phyloP scores from a whole-genome alignment of 2,329 filamentous ascomycete species.

The Phoma sp. region DNA sequence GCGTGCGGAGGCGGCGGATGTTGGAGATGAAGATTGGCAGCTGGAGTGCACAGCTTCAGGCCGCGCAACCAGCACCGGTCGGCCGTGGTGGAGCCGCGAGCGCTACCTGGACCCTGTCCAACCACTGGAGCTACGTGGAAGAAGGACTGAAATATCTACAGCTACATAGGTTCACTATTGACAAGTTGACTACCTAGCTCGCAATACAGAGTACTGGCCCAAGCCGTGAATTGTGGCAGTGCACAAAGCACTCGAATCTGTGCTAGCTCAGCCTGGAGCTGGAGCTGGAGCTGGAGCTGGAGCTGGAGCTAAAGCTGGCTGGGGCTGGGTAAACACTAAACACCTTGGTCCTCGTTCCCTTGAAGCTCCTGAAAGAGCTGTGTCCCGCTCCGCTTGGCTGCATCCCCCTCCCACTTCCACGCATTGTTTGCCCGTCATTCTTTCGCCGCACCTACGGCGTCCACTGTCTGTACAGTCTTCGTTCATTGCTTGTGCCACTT shows the following conservation, averaged over 20 bases:
- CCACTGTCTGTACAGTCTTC: neutral
- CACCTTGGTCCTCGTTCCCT: neutral
- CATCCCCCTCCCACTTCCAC: neutral
- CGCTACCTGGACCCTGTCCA: conserved; percentile 1
- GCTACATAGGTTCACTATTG: too few relatives aligned
- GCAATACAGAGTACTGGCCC: neutral
- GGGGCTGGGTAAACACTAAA: conserved; percentile 1
- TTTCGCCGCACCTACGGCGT: neutral
- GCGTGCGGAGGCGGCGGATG: neutral
- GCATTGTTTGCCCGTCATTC: conserved; percentile 5
- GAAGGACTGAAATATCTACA: too few relatives aligned
- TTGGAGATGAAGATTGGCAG: conserved; percentile 14
- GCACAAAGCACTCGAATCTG: neutral
- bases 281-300: too few relatives aligned
- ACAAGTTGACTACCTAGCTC: too few relatives aligned
- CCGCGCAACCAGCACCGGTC: neutral
- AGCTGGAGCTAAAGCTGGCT: too few relatives aligned
- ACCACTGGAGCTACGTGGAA: neutral
- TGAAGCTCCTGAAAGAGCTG: conserved; percentile 11
- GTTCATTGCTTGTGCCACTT: neutral
- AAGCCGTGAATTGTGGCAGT: conserved; percentile 5
- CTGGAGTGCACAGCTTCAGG: neutral
- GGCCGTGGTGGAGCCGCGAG: neutral
- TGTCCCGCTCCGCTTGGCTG: conserved; percentile 2
- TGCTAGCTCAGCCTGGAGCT: too few relatives aligned